These are phyloP conservation scores for Penicillium soppii DNA, from an alignment of 495 filamentous ascomycete species.

Conservation along the genomic window DNA sequence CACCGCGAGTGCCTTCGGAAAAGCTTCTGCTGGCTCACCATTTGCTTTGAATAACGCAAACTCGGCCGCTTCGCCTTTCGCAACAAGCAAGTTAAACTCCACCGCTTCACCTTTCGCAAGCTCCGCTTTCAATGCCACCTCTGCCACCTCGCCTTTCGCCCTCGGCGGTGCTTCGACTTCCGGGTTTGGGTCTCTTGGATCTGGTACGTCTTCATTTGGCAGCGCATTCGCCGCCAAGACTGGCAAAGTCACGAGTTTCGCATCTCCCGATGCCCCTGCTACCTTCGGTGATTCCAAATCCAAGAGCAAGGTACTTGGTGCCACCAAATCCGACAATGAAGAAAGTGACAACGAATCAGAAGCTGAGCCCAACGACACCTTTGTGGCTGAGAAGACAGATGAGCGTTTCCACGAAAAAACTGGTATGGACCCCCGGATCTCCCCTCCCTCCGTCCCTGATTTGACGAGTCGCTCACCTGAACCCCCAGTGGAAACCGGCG, in stretches of 20 bases:
- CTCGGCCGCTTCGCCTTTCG: conserved; percentile 14
- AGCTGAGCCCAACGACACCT: conserved; percentile 45
- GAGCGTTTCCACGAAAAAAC: conserved; percentile 67
- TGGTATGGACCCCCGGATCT: conserved; percentile 47
- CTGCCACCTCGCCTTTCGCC: background rate
- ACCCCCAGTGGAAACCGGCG: conserved; percentile 67
- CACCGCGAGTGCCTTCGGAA: conserved; percentile 51
- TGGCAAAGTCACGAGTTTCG: conserved; percentile 66
- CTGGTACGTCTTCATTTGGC: conserved; percentile 53
- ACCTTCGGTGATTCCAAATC: conserved; percentile 55
- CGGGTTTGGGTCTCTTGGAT: conserved; percentile 39
- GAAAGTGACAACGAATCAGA: conserved; percentile 23
- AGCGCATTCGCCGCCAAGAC: conserved; percentile 50
- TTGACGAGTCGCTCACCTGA: conserved; percentile 9
- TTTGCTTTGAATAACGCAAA: conserved; percentile 43
- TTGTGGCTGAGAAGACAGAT: conserved; percentile 56
- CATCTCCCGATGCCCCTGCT: conserved; percentile 55
- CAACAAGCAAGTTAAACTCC: background rate
- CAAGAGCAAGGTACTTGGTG: conserved; percentile 62
- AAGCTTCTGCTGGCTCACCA: conserved; percentile 50
- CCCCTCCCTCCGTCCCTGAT: background rate
- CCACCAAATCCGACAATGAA: conserved; percentile 62
- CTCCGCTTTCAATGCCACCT: background rate
- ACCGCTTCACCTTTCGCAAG: background rate
- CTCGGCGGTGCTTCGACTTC: conserved; percentile 26